phyloP scores from a whole-genome alignment of 139 green algal genomes.

The Eudorina sp. region DNA sequence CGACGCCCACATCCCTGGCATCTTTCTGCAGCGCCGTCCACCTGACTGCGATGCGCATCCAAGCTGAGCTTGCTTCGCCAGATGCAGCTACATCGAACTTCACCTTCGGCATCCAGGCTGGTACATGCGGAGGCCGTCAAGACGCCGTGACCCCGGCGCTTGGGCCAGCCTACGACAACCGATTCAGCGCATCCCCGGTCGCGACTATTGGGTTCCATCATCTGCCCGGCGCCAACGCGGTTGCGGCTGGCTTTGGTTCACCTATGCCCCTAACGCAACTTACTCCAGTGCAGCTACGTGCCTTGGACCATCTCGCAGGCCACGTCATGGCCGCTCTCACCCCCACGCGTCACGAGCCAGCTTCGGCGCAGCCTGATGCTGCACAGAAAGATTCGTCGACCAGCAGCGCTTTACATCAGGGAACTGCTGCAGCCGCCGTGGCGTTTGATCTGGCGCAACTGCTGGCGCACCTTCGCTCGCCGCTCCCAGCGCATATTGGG shows the following conservation, averaged over 20 bases:
- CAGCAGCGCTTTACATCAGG: background rate
- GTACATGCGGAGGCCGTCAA: no score
- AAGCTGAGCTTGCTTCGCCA: background rate
- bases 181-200: no score
- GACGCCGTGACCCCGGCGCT: no score
- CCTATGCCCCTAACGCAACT: constrained; percentile 18
- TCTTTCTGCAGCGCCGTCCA: constrained; percentile 1
- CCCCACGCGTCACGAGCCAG: background rate
- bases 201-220: no score
- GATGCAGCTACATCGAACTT: background rate
- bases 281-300: constrained; percentile 21
- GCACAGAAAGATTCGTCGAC: background rate
- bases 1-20: background rate
- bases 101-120: background rate
- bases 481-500: background rate
- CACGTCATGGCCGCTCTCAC: background rate
- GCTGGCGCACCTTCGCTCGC: constrained; percentile 24
- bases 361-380: background rate
- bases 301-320: background rate
- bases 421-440: background rate
- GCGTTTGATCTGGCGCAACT: background rate
- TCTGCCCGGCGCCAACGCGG: no score
- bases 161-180: no score
- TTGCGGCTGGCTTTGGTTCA: background rate
- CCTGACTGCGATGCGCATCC: background rate